These are phyloP conservation scores for Choiromyces venosus DNA, from an alignment of 495 filamentous ascomycete genomes.

Conservation along the genomic window DNA sequence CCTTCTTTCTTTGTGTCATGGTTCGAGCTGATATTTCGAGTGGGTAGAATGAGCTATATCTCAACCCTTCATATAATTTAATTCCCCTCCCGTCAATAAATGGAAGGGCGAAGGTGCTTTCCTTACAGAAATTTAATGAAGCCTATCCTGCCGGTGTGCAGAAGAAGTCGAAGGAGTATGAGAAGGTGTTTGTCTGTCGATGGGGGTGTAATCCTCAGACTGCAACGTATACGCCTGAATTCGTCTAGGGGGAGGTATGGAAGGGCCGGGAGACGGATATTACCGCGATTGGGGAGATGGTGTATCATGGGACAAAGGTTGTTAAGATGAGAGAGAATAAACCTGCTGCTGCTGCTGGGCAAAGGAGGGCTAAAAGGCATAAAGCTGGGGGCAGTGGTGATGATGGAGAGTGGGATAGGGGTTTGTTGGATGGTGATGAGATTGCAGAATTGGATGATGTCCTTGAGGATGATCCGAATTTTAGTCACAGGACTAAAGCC, in stretches of 20 bases:
- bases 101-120: conserved; percentile 76
- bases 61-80: conserved; percentile 74
- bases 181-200: conserved; percentile 86
- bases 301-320: conserved; percentile 65
- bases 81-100: conserved; percentile 88
- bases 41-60: conserved; percentile 77
- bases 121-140: conserved; percentile 57
- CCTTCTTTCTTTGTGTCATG: conserved; percentile 10
- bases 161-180: conserved; percentile 65
- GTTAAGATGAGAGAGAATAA: conserved; percentile 59
- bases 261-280: conserved; percentile 58
- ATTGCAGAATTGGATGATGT: conserved; percentile 18
- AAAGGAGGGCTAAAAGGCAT: conserved; percentile 37
- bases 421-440: conserved; percentile 21
- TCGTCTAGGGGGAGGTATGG: conserved; percentile 82
- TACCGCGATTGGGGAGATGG: conserved; percentile 55
- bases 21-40: conserved; percentile 17
- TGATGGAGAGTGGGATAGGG: conserved; percentile 46
- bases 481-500: conserved; percentile 51
- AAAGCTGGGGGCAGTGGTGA: conserved; percentile 45
- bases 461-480: conserved; percentile 52
- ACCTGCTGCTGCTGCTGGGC: conserved; percentile 54
- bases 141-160: conserved; percentile 74
- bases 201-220: conserved; percentile 82
- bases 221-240: conserved; percentile 86